Conservation (phyloP, 208 protist genomes). For the Trypanosomatidae sp. region DNA sequence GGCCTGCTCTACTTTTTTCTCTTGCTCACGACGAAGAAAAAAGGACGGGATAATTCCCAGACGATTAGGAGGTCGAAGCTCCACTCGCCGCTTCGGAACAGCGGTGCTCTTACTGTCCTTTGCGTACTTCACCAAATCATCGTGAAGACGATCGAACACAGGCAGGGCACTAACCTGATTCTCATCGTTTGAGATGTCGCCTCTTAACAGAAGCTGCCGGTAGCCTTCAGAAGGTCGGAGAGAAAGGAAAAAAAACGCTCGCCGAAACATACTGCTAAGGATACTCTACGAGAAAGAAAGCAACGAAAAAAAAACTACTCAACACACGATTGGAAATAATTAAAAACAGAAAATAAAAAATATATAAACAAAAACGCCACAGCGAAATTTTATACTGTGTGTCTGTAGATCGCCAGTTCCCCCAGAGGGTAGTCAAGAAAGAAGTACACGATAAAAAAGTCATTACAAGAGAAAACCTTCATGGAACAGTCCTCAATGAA, state of each 20-base stretch:
- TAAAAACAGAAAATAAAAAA: not conserved
- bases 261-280: constrained; percentile 3
- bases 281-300: not conserved
- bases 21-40: constrained; percentile 72
- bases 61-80: constrained; percentile 82
- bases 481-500: not conserved
- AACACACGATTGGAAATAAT: no score
- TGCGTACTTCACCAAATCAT: constrained; percentile 64
- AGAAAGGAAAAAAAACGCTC: not conserved
- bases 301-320: not conserved
- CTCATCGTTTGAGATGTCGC: constrained; percentile 55
- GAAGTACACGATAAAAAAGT: not conserved
- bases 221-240: constrained; percentile 63
- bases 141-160: constrained; percentile 81
- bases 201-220: constrained; percentile 37
- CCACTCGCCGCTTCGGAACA: constrained; percentile 52
- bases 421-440: not conserved
- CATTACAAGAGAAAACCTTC: not conserved
- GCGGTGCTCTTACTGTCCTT: constrained; percentile 33
- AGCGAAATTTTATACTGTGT: not conserved
- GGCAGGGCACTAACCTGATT: constrained; percentile 64
- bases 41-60: constrained; percentile 78
- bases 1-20: constrained; percentile 66
- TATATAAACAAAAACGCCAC: not conserved
- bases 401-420: not conserved